These are phyloP conservation scores for Elaeis oleifera DNA, from an alignment of 202 grass and related monocot genomes.

Conservation along the genomic window DNA sequence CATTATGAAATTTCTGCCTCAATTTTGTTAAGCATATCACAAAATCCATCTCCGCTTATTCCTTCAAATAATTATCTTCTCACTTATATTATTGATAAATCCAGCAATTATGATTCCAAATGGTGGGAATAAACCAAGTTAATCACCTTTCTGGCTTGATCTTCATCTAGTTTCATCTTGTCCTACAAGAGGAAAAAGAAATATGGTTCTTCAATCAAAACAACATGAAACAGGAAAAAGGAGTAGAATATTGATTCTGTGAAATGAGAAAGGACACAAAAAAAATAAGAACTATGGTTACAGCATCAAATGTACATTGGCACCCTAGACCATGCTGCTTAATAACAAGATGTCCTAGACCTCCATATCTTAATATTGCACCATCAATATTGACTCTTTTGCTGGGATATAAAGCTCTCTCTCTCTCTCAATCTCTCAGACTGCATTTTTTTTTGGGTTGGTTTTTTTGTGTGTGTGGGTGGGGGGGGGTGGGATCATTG, in stretches of 20 bases:
- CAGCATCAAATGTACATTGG: no score
- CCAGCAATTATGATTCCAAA: conserved; percentile 29
- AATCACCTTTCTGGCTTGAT: conserved; percentile 60
- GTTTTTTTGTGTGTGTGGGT: no score
- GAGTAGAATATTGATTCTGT: conserved; percentile 37
- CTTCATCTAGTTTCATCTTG: conserved; percentile 88
- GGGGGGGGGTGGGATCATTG: no score
- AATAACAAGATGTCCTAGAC: no score
- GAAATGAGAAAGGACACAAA: conserved; percentile 19
- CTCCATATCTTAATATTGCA: no score
- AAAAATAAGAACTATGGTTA: neutral
- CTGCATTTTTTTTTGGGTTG: no score
- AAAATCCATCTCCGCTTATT: conserved; percentile 9
- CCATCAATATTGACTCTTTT: no score
- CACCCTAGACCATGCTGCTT: no score
- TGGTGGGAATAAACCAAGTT: conserved; percentile 24
- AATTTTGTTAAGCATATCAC: no score
- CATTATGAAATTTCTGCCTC: no score
- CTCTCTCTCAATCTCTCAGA: no score
- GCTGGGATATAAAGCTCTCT: no score
- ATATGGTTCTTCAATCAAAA: neutral
- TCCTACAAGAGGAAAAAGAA: conserved; percentile 63
- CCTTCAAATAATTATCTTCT: conserved; percentile 24
- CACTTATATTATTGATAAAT: conserved; percentile 18
- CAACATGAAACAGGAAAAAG: conserved; percentile 19